Base-by-base conservation (phyloP, 1,284 basidiomycete species). In the Tilletia indica region DNA sequence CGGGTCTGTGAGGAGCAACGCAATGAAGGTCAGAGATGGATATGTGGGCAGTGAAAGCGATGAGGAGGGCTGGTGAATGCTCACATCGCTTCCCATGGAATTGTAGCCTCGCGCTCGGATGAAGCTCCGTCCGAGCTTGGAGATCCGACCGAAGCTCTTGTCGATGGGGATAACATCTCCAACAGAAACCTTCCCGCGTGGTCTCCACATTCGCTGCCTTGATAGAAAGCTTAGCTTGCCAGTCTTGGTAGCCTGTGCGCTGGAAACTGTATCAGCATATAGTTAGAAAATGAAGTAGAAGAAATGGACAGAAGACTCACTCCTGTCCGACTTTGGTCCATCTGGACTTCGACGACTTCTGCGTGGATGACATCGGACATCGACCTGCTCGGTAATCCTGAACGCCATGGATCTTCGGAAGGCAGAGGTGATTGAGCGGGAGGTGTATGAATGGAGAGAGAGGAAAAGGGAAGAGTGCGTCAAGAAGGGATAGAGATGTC, bases 141-240 rank as follows among this genome's bases (percentile, higher is more conserved):
- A 91, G 78, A 99, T 92, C 85, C 94, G 93, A n/a, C 96, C 97
- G 39, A 93, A 86, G 0, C 94, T 93, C 85, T 99, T 98, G 88
- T 99, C 96, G 79, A 99, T 97, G 64, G 92, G 90, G 75, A 99
- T 91, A 14, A 99, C 92, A 82, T 99, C 96, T 39, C 97, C 96
- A 0, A 95, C 96, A 2, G 94, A 89, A 16, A 99, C 92, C 84
- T 98, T 99, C 87, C 99, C 95, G 85, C 96, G 97, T 93, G 16
- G 96, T 99, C 87, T 99, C 96, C 96, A 99, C 98, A 85, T 99
- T 96, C 4, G 95, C 97, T 11, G 94, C 97, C 86, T 99, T 99
- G 82, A 99, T 92, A 0, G 96, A 98, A 73, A 99, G 86, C 36
- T 31, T 31, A 31, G 25, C 84, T 97, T 96, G 6, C 97, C 96